A percentile compares a stretch with the other conserved stretches of the same genome.
Conservation (phyloP, 306 rosid species). For the Phaseolus lunatus region DNA sequence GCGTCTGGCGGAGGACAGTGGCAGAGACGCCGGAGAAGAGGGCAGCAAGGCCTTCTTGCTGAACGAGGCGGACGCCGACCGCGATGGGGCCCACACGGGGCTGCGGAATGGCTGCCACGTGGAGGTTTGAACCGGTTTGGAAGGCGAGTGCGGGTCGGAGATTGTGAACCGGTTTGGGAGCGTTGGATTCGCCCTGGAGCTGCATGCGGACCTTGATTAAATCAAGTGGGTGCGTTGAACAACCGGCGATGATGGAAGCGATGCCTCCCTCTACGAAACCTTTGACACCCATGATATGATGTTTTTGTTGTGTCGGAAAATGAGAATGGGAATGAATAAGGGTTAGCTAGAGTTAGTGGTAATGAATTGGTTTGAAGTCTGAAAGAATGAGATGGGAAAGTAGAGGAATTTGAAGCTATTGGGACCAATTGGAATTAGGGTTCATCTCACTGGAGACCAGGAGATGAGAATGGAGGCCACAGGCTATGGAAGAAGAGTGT, state of each 20-base stretch:
- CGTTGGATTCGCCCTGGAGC: constrained; percentile 70
- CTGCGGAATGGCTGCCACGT: constrained; percentile 7
- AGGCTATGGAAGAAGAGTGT: constrained; percentile 73
- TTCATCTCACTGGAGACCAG: constrained; percentile 85
- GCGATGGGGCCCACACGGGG: constrained; percentile 61
- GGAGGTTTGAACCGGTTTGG: constrained; percentile 43
- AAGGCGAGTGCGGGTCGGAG: constrained; percentile 68
- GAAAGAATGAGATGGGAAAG: constrained; percentile 5
- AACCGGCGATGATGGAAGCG: constrained; percentile 77
- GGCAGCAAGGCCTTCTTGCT: constrained; percentile 69
- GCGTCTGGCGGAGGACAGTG: constrained; percentile 76
- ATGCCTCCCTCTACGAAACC: constrained; percentile 83
- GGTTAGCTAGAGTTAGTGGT: not conserved
- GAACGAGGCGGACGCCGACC: constrained; percentile 65
- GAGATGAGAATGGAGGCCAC: constrained; percentile 85
- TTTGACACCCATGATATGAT: constrained; percentile 62
- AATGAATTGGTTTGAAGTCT: not conserved
- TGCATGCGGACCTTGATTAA: constrained; percentile 87
- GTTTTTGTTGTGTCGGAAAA: not conserved
- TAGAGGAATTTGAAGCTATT: not conserved
- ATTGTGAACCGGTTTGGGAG: constrained; percentile 43
- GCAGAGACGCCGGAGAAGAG: constrained; percentile 84
- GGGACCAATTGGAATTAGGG: constrained; percentile 69
- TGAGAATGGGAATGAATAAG: not conserved
- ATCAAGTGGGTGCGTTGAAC: constrained; percentile 77